These are phyloP conservation scores for Trichomonascaceae sp. DNA, from an alignment of 1,139 yeast genomes.

Conservation along the genomic window DNA sequence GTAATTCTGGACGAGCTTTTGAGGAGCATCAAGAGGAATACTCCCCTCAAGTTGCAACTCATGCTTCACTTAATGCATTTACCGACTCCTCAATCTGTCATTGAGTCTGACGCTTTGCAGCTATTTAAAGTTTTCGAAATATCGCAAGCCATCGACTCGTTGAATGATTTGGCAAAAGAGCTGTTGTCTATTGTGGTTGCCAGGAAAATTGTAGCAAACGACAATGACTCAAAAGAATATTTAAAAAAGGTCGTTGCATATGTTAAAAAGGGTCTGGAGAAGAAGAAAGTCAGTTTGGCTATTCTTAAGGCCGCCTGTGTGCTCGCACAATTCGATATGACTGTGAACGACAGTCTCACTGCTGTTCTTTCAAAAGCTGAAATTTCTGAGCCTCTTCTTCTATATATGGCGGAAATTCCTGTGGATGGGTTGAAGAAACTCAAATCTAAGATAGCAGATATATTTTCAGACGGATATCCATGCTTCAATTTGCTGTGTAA, in stretches of 20 bases:
- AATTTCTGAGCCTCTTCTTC: neutral
- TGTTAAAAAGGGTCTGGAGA: neutral
- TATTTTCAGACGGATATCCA: slow-evolving; percentile 1
- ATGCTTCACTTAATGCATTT: neutral
- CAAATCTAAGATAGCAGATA: neutral
- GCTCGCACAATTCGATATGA: neutral
- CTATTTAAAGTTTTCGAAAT: neutral
- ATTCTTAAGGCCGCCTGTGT: neutral
- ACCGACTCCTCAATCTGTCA: neutral
- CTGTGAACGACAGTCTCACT: neutral
- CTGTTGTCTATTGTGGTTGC: neutral
- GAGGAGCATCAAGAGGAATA: neutral
- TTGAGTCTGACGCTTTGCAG: neutral
- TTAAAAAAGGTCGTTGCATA: neutral
- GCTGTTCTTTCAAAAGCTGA: neutral
- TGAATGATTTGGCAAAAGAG: neutral
- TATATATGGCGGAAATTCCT: neutral
- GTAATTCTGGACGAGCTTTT: neutral
- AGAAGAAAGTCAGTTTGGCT: neutral
- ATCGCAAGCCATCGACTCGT: neutral
- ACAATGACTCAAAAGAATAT: neutral
- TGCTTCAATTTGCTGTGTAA: slow-evolving; percentile 12
- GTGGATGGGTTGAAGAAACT: neutral
- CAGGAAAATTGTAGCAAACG: neutral
- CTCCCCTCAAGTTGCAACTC: neutral